These are phyloP conservation scores for Hondaea fermentalgiana DNA, from an alignment of 108 stramenopile species.

Conservation along the genomic window DNA sequence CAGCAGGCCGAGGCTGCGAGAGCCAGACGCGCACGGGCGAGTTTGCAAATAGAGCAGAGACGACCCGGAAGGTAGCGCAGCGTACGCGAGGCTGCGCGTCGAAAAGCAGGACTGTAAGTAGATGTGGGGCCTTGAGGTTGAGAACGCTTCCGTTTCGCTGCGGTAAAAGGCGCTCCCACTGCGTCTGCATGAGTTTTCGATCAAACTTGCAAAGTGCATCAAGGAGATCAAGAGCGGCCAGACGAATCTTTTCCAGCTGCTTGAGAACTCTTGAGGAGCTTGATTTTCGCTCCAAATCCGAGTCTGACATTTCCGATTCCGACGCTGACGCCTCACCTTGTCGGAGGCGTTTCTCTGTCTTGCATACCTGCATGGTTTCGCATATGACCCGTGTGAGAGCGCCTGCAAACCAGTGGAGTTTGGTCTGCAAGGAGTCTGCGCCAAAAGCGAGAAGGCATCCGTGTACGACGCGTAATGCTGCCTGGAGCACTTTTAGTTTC, in stretches of 20 bases:
- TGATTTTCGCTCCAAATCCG: neutral
- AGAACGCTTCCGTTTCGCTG: neutral
- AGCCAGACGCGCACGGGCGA: slow-evolving; percentile 7
- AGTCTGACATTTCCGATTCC: slow-evolving; percentile 8
- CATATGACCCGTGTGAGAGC: neutral
- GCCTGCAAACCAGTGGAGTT: neutral
- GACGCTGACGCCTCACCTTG: neutral
- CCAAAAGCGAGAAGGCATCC: neutral
- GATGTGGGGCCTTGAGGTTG: neutral
- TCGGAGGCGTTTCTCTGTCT: neutral
- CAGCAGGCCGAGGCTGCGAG: neutral
- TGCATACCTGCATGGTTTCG: neutral
- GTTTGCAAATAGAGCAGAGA: neutral
- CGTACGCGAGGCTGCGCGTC: neutral
- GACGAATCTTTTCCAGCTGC: neutral
- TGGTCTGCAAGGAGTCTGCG: neutral
- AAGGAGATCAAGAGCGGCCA: neutral
- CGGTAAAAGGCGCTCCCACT: neutral
- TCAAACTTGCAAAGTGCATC: neutral
- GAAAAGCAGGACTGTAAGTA: neutral
- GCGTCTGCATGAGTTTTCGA: neutral
- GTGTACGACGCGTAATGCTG: neutral
- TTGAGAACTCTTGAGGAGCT: neutral
- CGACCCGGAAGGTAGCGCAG: neutral
- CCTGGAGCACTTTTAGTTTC: neutral